Evolutionary conservation across 805 yeast species (phyloP), one percentile per base, ranked within the genome.

Genomic region (Metschnikowia orientalis): DNA sequence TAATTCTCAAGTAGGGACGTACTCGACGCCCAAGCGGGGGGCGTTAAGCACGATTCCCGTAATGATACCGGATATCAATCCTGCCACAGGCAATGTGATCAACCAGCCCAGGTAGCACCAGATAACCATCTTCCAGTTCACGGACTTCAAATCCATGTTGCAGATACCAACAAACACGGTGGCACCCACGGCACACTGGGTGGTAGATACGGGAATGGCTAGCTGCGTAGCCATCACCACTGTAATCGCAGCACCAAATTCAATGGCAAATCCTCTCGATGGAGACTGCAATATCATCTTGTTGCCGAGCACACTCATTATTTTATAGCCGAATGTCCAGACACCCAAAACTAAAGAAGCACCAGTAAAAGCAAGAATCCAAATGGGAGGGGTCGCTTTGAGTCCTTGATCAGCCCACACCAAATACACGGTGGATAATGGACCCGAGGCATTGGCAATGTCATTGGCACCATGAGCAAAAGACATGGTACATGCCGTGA

Each of bases 391-490:
- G 8, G 70, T 75, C 22, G 80, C 55, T 49, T 77, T 75, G 30
- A 66, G 61, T 3, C 60, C 51, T 45, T 77, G 75, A 21, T 75
- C 57, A 14, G 55, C 55, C 87, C 88, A 81, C 16, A 77, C 64
- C 26, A 67, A 57, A 54, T 77, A 81, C 14, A 81, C 71, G 9
- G 87, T 70, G 27, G 87, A 62, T 46, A 79, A 65, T 20, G 90
- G 89, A 44, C 87, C 89, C 19, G 83, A 73, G 23, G 90, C 88
- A 48, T 81, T 81, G 30, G 87, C 71, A 42, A 82, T 79, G 59
- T 81, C 90, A 51, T 81, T 81, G 23, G 90, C 79, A 36, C 90
- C 90, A 51, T 81, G 90, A 5, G 89, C 85, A 56, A 82, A 80
- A 2, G 89, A 81, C 81, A 81, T 80, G 31, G 87, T 81, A 45